Evolutionary conservation across 129 eudicot genomes (phyloP).

Genomic region (Centella asiatica): DNA sequence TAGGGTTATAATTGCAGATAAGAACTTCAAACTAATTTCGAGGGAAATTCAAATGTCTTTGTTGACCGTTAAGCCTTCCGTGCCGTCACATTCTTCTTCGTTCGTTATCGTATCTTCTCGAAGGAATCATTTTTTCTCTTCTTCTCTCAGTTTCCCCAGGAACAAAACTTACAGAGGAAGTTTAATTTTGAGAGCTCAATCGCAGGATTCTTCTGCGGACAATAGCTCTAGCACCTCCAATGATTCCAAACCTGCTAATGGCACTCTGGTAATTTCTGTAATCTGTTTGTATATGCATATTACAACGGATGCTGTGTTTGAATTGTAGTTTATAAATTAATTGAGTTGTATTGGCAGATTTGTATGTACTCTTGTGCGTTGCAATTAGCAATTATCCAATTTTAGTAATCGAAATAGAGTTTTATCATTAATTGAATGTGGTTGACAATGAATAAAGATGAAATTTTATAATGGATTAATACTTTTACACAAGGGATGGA

Average conservation of each 20-base stretch:
- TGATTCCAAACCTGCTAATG: constrained; percentile 63
- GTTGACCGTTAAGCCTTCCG: constrained; percentile 29
- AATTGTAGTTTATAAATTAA: too few relatives aligned
- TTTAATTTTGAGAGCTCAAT: constrained; percentile 42
- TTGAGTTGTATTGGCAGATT: not conserved
- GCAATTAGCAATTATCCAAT: too few relatives aligned
- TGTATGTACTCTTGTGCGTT: too few relatives aligned
- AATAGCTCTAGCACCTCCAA: constrained; percentile 17
- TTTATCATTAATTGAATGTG: too few relatives aligned
- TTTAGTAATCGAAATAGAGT: too few relatives aligned
- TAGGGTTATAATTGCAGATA: constrained; percentile 28
- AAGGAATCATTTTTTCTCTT: constrained; percentile 23
- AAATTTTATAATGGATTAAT: too few relatives aligned
- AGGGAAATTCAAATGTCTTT: constrained; percentile 41
- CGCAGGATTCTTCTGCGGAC: constrained; percentile 25
- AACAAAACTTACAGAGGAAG: constrained; percentile 27
- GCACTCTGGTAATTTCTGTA: constrained; percentile 44
- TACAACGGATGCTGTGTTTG: not conserved
- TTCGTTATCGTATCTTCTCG: constrained; percentile 23
- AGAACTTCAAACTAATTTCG: not conserved
- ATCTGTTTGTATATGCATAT: not conserved
- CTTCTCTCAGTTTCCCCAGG: constrained; percentile 31
- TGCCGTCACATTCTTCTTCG: constrained; percentile 28
- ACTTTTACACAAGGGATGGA: too few relatives aligned
- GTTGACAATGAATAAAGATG: too few relatives aligned